phyloP scores from a whole-genome alignment of 805 yeast species.

The Saccharomyces cerevisiae region DNA sequence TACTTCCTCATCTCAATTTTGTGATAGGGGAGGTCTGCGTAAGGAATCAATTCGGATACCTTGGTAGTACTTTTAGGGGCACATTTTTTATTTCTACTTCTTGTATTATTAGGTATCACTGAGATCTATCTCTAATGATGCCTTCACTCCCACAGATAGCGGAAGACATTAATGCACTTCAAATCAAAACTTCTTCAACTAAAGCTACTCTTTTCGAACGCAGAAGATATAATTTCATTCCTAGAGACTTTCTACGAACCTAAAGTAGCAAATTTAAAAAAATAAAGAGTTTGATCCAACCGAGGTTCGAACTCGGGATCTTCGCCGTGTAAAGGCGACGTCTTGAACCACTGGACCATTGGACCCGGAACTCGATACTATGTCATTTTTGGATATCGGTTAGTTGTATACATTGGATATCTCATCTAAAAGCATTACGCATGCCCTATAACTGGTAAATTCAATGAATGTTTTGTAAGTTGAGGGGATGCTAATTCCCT shows the following conservation, averaged over 20 bases:
- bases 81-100: background rate
- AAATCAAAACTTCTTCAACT: no score
- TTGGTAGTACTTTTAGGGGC: background rate
- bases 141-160: background rate
- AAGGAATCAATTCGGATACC: background rate
- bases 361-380: slow-evolving; percentile 16
- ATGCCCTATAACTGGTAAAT: no score
- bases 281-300: slow-evolving; percentile 24
- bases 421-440: no score
- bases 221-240: no score
- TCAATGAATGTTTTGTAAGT: no score
- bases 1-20: background rate
- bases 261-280: background rate
- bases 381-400: background rate
- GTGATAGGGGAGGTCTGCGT: background rate
- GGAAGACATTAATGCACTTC: no score
- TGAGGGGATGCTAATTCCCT: no score
- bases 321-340: slow-evolving; percentile 37
- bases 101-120: background rate
- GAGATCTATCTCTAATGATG: background rate
- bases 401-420: background rate
- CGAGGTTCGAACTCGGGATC: slow-evolving; percentile 36
- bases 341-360: slow-evolving; percentile 35
- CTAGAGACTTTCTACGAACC: no score
- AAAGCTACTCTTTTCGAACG: no score